Evolutionary conservation across 805 yeast genomes (phyloP).

Genomic region (Wickerhamomyces strasburgensis): DNA sequence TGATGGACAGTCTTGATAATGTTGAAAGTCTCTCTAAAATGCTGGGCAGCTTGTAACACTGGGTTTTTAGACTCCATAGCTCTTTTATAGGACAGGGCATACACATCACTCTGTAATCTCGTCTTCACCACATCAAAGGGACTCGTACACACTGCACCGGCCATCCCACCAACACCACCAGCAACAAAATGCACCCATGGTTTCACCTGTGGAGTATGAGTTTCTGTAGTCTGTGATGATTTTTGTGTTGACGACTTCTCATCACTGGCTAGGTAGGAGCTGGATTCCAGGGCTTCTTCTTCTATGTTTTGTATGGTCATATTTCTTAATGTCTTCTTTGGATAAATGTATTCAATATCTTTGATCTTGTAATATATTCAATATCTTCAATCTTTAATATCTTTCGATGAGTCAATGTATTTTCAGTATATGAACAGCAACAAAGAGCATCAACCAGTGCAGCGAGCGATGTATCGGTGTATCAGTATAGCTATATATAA

Average conservation of each 20-base stretch:
- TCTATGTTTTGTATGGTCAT: conserved; percentile 30
- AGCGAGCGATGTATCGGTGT: too few relatives aligned
- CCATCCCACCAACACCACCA: conserved; percentile 95
- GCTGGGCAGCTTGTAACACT: conserved; percentile 50
- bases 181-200: conserved; percentile 83
- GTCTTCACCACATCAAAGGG: conserved; percentile 97
- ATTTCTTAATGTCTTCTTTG: too few relatives aligned
- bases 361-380: too few relatives aligned
- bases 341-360: too few relatives aligned
- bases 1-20: conserved; percentile 65
- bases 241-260: conserved; percentile 58
- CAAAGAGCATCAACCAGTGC: too few relatives aligned
- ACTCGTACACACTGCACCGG: conserved; percentile 90
- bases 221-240: conserved; percentile 24
- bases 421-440: too few relatives aligned
- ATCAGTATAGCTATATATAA: too few relatives aligned
- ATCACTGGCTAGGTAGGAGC: conserved; percentile 63
- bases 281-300: conserved; percentile 53
- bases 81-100: conserved; percentile 47
- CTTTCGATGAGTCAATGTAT: too few relatives aligned
- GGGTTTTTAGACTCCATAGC: conserved; percentile 27
- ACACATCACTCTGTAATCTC: conserved; percentile 86
- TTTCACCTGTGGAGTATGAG: conserved; percentile 28
- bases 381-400: too few relatives aligned
- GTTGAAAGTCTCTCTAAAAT: conserved; percentile 75